phyloP scores from a whole-genome alignment of 306 rosid species.

The Vigna trinervia region DNA sequence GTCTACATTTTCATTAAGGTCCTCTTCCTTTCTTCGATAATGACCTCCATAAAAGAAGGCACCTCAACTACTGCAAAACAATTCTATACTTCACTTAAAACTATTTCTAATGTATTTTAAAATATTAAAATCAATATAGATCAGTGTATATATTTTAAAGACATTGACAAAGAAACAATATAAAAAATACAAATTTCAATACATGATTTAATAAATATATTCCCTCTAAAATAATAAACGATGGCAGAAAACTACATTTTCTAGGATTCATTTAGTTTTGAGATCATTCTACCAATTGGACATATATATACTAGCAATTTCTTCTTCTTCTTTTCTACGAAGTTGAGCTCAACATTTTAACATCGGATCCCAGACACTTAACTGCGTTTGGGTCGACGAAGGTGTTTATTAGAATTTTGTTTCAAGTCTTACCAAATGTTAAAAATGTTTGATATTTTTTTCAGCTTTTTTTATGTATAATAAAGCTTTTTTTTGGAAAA shows the following conservation, averaged over 20 bases:
- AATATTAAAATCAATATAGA: no score
- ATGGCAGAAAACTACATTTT: neutral
- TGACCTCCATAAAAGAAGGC: slow-evolving; percentile 36
- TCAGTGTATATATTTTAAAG: no score
- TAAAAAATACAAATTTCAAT: no score
- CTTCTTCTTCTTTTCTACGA: neutral
- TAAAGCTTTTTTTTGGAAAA: neutral
- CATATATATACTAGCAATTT: no score
- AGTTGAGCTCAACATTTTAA: neutral
- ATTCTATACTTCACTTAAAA: slow-evolving; percentile 29
- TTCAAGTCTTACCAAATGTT: no score
- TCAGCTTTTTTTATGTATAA: no score
- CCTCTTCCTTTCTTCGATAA: slow-evolving; percentile 34
- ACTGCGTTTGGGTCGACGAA: no score
- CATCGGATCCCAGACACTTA: no score
- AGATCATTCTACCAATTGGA: neutral
- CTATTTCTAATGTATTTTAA: no score
- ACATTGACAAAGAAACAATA: neutral
- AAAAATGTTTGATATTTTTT: no score
- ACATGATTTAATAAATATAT: neutral
- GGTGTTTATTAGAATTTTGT: no score
- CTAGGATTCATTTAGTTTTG: neutral
- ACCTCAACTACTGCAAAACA: slow-evolving; percentile 41
- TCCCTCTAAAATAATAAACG: neutral
- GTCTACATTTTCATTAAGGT: slow-evolving; percentile 36